Evolutionary conservation across 176 grass and related monocot genomes (phyloP), one percentile per base, ranked within the genome.

Genomic region (Coix lacrymajobi): DNA sequence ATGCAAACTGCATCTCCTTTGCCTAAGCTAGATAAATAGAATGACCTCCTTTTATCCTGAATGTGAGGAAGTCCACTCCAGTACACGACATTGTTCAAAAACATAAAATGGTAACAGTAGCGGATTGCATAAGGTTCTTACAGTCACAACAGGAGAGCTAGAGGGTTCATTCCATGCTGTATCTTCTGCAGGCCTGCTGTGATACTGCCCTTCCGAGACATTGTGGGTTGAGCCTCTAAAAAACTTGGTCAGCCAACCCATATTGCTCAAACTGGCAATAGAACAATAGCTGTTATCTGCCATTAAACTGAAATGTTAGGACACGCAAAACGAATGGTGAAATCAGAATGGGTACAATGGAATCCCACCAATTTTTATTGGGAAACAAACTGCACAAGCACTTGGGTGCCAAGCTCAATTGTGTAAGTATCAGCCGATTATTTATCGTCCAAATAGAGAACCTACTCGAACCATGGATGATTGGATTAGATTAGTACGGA

Each of bases 181-280:
- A 22, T 92, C 83, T 73, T 92, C 78, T 30, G 40, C 48, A 3
- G 64, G 78, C 68, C 39, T 92, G 34, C 78, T 84, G 62, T 66
- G 78, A 16, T 94, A 78, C 77, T 73, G 83, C 34, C 77, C 90
- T 89, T 91, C 90, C 5, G 92, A 94, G 75, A 94, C 65, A 56
- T 86, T 91, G 75, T 94, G 86, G 81, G 84, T 92, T 81, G 86
- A 92, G 77, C 88, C 93, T 86, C 89, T 93, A 77, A 96, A 96
- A 79, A 96, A 76, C 84, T 96, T 96, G 29, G 88, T 96, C 65
- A 96, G 78, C 93, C 93, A 96, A 67, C 83, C 90, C 93, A 96
- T 96, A 60, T 36, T 52, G 45, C n/a, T 62, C 12, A 1, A 67
- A 90, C 73, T 62, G 48, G 58, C 36, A 79, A 62, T 28, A 45